These are phyloP conservation scores for Lachancea cidri DNA, from an alignment of 805 yeast species.

Conservation along the genomic window DNA sequence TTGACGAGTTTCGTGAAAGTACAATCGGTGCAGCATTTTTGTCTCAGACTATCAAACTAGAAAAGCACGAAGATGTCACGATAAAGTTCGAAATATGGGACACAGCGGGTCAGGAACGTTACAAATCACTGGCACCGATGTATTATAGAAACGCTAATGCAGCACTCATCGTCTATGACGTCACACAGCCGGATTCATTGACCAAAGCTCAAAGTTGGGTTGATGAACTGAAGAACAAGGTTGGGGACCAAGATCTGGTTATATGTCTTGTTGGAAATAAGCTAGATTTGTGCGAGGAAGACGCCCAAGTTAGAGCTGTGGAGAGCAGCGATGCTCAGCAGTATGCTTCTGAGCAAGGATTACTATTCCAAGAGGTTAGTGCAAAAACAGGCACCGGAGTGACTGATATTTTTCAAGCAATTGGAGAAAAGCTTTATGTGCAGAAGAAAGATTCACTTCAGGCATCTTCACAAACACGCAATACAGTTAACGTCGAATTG, in stretches of 20 bases:
- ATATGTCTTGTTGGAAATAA: slow-evolving; percentile 90
- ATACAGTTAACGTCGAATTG: slow-evolving; percentile 29
- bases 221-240: slow-evolving; percentile 84
- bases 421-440: slow-evolving; percentile 42
- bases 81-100: slow-evolving; percentile 77
- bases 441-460: slow-evolving; percentile 19
- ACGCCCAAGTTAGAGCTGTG: slow-evolving; percentile 43
- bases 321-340: slow-evolving; percentile 42
- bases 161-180: slow-evolving; percentile 85
- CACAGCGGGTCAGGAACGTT: slow-evolving; percentile 93
- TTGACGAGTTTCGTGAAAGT: slow-evolving; percentile 76
- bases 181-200: slow-evolving; percentile 66
- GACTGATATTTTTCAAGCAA: slow-evolving; percentile 41
- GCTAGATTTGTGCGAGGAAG: slow-evolving; percentile 49
- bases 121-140: slow-evolving; percentile 78
- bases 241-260: slow-evolving; percentile 59
- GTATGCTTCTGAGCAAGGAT: slow-evolving; percentile 49
- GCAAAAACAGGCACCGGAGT: slow-evolving; percentile 55
- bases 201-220: slow-evolving; percentile 84
- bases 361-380: slow-evolving; percentile 50
- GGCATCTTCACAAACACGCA: slow-evolving; percentile 11
- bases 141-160: slow-evolving; percentile 75
- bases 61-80: slow-evolving; percentile 19
- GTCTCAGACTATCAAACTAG: slow-evolving; percentile 60
- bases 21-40: slow-evolving; percentile 99